Conservation (phyloP, 768 basidiomycete species). For the Mycena belliarum region DNA sequence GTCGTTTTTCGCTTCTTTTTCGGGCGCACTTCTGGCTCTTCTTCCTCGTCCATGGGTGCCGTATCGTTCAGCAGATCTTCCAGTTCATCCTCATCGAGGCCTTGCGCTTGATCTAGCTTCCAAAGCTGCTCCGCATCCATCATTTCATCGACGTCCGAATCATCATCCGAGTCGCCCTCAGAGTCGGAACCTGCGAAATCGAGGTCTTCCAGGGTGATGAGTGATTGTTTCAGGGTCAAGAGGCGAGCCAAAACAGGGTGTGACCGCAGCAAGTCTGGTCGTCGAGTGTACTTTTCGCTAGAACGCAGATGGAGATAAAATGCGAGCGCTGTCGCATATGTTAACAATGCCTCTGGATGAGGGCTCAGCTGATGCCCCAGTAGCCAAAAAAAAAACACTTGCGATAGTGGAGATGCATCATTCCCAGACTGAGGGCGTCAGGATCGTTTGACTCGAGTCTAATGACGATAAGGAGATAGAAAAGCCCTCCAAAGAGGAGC, state of each 20-base stretch:
- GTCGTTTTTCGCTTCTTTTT: conserved; percentile 64
- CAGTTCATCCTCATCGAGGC: conserved; percentile 50
- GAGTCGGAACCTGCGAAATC: conserved; percentile 62
- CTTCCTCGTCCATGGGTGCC: conserved; percentile 24
- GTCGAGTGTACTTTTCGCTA: conserved; percentile 60
- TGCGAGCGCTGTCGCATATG: conserved; percentile 87
- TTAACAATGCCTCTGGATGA: conserved; percentile 77
- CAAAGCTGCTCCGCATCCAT: conserved; percentile 45
- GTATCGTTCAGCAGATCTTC: conserved; percentile 60
- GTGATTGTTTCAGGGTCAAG: conserved; percentile 78
- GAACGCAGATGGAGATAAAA: conserved; percentile 91
- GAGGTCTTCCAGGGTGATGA: conserved; percentile 82
- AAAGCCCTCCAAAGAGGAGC: conserved; percentile 15
- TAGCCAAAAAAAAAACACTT: conserved; percentile 33
- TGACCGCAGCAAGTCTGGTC: conserved; percentile 60
- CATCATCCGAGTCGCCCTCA: conserved; percentile 45
- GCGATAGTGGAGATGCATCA: conserved; percentile 90
- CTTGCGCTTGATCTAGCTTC: conserved; percentile 39
- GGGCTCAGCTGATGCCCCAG: background rate
- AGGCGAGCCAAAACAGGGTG: conserved; percentile 79
- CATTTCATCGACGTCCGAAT: conserved; percentile 38
- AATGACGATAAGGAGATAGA: background rate
- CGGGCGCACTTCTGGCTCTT: conserved; percentile 37
- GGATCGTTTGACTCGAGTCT: conserved; percentile 53
- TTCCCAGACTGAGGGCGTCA: conserved; percentile 61